phyloP scores from a whole-genome alignment of 352 stramenopile genomes.

The Globisporangium recalcitrans region DNA sequence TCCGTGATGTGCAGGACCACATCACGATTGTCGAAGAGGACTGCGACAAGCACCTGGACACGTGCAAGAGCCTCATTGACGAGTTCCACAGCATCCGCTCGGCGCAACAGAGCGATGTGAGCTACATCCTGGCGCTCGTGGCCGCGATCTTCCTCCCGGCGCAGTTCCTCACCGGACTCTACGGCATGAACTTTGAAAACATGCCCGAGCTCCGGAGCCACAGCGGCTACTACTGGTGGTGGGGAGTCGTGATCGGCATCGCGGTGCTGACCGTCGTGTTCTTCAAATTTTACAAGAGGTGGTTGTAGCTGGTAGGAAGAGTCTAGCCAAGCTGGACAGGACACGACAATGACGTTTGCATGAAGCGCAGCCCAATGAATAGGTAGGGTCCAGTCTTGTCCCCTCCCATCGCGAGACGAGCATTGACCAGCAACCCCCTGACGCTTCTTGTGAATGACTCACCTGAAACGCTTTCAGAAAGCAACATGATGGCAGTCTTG shows the following conservation, averaged over 20 bases:
- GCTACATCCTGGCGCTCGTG: constrained; percentile 76
- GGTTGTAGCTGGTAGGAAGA: constrained; percentile 33
- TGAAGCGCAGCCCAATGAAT: no score
- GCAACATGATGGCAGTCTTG: no score
- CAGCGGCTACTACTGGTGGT: constrained; percentile 81
- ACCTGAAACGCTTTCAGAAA: no score
- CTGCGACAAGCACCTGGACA: constrained; percentile 72
- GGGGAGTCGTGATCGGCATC: constrained; percentile 50
- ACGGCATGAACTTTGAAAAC: constrained; percentile 87
- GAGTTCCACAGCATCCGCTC: constrained; percentile 65
- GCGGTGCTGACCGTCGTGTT: constrained; percentile 37
- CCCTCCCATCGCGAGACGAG: no score
- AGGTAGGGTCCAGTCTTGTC: no score
- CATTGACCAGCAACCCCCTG: no score
- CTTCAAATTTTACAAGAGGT: constrained; percentile 77
- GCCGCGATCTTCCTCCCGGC: constrained; percentile 78
- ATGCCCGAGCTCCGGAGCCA: constrained; percentile 81
- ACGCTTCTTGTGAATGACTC: no score
- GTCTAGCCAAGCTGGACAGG: background rate
- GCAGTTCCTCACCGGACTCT: constrained; percentile 85
- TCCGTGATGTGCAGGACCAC: constrained; percentile 84
- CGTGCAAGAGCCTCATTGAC: constrained; percentile 58
- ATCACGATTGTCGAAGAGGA: constrained; percentile 76
- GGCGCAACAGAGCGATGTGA: constrained; percentile 66
- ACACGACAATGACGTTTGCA: background rate